Percentiles rank a stretch among this genome's conserved stretches.
Evolutionary conservation across 164 flowering plant genomes (phyloP).

Genomic region (Piper longum): DNA sequence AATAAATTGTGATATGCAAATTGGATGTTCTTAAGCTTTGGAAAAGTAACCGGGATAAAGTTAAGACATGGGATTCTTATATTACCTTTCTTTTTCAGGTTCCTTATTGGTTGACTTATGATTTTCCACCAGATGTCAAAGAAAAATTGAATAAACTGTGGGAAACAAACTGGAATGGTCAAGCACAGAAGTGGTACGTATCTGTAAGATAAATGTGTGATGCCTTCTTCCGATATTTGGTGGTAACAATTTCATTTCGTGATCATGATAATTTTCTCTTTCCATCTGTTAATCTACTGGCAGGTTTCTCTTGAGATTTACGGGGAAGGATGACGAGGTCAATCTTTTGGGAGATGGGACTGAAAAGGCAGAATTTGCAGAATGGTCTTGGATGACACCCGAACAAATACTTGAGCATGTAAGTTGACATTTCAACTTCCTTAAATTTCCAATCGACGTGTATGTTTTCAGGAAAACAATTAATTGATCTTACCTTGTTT

Average conservation of each 20-base stretch:
- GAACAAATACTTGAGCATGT: conserved; percentile 58
- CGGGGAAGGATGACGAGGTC: conserved; percentile 75
- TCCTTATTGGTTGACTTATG: conserved; percentile 86
- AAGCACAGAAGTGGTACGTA: conserved; percentile 88
- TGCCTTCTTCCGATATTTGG: no score
- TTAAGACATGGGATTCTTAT: no score
- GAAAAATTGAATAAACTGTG: conserved; percentile 57
- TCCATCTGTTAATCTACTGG: not conserved
- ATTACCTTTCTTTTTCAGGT: conserved; percentile 30
- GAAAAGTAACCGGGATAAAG: no score
- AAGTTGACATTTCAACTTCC: conserved; percentile 11
- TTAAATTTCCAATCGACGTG: not conserved
- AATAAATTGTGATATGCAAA: no score
- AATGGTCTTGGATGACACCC: conserved; percentile 91
- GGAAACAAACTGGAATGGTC: conserved; percentile 96
- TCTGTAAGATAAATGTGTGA: not conserved
- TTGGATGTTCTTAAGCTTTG: no score
- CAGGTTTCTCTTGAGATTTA: conserved; percentile 89
- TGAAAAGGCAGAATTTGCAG: conserved; percentile 83
- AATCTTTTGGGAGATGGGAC: conserved; percentile 91
- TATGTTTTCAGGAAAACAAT: not conserved
- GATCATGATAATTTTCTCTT: not conserved
- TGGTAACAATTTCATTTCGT: not conserved
- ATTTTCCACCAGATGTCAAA: conserved; percentile 78
- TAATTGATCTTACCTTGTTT: not conserved